phyloP scores from a whole-genome alignment of 1,284 basidiomycete genomes.

The Cryptococcus depauperatus region DNA sequence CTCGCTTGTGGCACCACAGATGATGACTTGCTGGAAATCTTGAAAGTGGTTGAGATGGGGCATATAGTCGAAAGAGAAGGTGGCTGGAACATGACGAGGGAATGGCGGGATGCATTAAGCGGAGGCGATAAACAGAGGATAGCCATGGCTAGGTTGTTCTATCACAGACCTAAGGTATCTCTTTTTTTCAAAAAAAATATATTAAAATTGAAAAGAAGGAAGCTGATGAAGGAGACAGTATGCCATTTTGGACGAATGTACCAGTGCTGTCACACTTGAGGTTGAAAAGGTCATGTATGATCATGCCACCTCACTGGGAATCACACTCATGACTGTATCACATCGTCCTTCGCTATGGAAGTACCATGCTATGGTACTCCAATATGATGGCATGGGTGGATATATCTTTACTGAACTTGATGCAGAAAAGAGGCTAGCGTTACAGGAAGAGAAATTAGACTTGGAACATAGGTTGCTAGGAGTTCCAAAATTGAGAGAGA shows the following conservation, averaged over 20 bases:
- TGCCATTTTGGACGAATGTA: conserved; percentile 94
- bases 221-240: conserved; percentile 52
- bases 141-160: conserved; percentile 94
- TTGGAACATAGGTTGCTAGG: conserved; percentile 70
- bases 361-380: conserved; percentile 85
- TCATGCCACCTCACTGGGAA: conserved; percentile 74
- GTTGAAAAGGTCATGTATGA: conserved; percentile 96
- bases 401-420: conserved; percentile 74
- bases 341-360: conserved; percentile 91
- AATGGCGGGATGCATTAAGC: conserved; percentile 88
- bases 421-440: conserved; percentile 77
- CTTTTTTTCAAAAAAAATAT: too few relatives aligned
- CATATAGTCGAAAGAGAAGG: conserved; percentile 89
- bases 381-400: conserved; percentile 59
- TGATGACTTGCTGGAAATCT: conserved; percentile 62
- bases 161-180: conserved; percentile 78
- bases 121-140: conserved; percentile 64
- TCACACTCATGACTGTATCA: conserved; percentile 83
- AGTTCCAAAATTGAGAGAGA: conserved; percentile 73
- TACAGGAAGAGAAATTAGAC: conserved; percentile 89
- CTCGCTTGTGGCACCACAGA: conserved; percentile 61
- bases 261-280: conserved; percentile 83
- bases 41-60: conserved; percentile 77
- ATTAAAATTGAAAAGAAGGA: not conserved
- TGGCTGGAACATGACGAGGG: conserved; percentile 79